Evolutionary conservation across 495 filamentous ascomycete genomes (phyloP).

Genomic region (Podospora australis): DNA sequence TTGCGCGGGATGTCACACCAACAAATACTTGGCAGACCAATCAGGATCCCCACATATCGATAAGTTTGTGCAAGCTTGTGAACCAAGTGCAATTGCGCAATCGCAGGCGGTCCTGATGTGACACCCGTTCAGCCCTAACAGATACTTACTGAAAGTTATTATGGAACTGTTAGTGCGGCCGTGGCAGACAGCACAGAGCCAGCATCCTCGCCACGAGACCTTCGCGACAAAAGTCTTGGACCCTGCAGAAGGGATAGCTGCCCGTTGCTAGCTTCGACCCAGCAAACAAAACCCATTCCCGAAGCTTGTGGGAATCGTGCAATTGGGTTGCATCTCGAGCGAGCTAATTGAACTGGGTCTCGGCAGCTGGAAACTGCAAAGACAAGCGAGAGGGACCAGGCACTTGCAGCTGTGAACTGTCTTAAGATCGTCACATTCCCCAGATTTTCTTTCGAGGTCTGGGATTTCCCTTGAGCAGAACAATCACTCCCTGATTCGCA

Average conservation of each 20-base stretch:
- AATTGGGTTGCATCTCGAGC: background rate
- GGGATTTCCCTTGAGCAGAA: background rate
- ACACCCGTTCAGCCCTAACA: background rate
- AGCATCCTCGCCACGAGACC: background rate
- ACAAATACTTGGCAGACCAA: background rate
- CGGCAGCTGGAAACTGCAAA: too few relatives aligned
- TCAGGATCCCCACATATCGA: background rate
- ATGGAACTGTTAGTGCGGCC: background rate
- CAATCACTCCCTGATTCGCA: background rate
- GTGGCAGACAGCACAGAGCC: background rate
- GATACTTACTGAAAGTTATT: background rate
- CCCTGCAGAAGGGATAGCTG: too few relatives aligned
- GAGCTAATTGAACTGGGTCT: background rate
- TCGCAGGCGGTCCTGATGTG: background rate
- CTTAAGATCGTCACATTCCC: too few relatives aligned
- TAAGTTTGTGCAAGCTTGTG: background rate
- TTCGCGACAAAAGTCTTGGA: background rate
- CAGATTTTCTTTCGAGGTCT: background rate
- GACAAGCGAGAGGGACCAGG: too few relatives aligned
- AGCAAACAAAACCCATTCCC: too few relatives aligned
- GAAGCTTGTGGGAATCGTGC: too few relatives aligned
- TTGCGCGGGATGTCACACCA: background rate
- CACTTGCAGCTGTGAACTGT: too few relatives aligned
- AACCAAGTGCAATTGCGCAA: conserved; percentile 1
- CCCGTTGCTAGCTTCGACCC: too few relatives aligned